Base-by-base conservation (phyloP, 1,284 basidiomycete genomes). In the Cryptococcus floricola region DNA sequence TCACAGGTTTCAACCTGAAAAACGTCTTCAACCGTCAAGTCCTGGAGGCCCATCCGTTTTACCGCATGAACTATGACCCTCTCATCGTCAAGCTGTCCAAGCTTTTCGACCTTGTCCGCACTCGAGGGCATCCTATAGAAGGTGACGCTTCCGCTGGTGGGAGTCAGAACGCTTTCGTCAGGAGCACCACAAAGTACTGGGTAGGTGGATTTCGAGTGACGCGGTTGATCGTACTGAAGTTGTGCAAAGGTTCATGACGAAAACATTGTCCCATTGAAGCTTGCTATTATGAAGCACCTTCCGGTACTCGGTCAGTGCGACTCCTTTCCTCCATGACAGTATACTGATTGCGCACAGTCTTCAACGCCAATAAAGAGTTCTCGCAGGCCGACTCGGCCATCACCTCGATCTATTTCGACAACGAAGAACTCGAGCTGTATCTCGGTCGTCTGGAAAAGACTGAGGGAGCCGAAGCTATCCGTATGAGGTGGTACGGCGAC, bases 181-280 rank as follows among this genome's bases (percentile, higher is more conserved):
- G 95, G 50, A 93, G 96, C 76, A 98, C 95, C 39, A 98, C 95
- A 16, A 98, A 98, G 77, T 98, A 98, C 75, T 98, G 95, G 95
- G 95, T 91, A 65, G 59, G 80, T 75, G 47, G 16, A 13, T 12
- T 43, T 9, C 6, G 6, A 6, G 3, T 8, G 34, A 13, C 50
- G 18, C 1, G 28, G 49, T 39, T 52, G 42, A 46, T 28, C 42
- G 4, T 19, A 23, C 54, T 48, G 19, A 31, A 45, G 42, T 28
- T 12, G 23, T 46, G 8, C 19, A 18, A 34, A 89, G 87, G 87
- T 95, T 1, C 93, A 96, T 73, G 88, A 88, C 9, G 93, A 96
- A 75, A 90, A 98, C 76, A 85, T 98, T 57, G 89, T 98, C 25
- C 87, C 92, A n/a, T 82, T 98, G 59, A 98, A 98, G 78, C 79